Base-by-base conservation (phyloP, 208 protist species). In the Entamoeba moshkovskii region DNA sequence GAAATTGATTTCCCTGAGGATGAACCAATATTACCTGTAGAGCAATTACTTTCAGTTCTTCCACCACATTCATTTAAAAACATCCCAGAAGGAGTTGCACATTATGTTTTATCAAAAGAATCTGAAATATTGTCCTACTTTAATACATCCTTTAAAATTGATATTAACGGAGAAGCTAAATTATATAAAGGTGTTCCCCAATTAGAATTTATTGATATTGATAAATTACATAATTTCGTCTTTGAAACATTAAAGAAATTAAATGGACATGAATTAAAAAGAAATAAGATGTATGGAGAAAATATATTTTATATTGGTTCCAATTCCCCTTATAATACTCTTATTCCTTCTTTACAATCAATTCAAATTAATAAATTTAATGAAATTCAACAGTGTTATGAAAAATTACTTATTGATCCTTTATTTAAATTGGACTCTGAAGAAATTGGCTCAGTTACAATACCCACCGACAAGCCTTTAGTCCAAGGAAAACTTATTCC, bases 21-120 rank as follows among this genome's bases (percentile, higher is more conserved):
- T 92, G 94, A 94, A 42, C 98, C 99, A 18, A 97, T 99, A 94
- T 96, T 97, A 48, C 99, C 99, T 38, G 97, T 99, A 33, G 96
- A 98, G 94, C 98, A 99, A 97, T 96, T 99, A 46, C 97, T 99
- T 93, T 97, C 97, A 66, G 98, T 99, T 52, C 95, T 99, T 11
- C 98, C 98, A 52, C 96, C 97, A 8, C 95, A 96, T 73, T 93
- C 49, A 66, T 92, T 92, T 5, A 94, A 98, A 91, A 97, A 97
- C 13, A 95, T 99, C 45, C 99, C 98, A 18, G 25, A 47, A 44
- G 47, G 92, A 3, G 96, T 96, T 47, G 52, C 66, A 42, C 91
- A 94, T 29, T 95, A 99, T 8, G 95, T 95, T 93, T 0, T 45
- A 4, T 92, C n/a, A n/a, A 4, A 8, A 45, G 0, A 91, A 22